phyloP scores from a whole-genome alignment of 2,329 filamentous ascomycete species.

The Aulographum hederae region DNA sequence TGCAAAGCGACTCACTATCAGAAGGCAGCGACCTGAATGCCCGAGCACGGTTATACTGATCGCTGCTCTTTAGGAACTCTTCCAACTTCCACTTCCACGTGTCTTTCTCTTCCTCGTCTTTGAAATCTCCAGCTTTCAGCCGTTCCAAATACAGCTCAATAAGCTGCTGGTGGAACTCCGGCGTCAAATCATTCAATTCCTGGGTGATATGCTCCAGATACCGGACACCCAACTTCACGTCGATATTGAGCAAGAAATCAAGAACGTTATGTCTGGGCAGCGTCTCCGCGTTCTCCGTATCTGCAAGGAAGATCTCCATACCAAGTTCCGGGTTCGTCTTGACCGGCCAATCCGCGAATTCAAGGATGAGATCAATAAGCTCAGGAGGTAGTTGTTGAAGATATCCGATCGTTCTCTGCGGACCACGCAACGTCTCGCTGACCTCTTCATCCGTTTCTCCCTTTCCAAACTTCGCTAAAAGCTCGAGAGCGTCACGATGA shows the following conservation, averaged over 20 bases:
- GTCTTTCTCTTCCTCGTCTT: slow-evolving; percentile 12
- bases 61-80: slow-evolving; percentile 55
- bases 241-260: slow-evolving; percentile 52
- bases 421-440: slow-evolving; percentile 49
- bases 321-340: slow-evolving; percentile 52
- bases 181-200: slow-evolving; percentile 68
- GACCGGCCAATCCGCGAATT: slow-evolving; percentile 82
- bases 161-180: slow-evolving; percentile 73
- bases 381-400: slow-evolving; percentile 77
- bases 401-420: slow-evolving; percentile 70
- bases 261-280: slow-evolving; percentile 62
- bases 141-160: slow-evolving; percentile 52
- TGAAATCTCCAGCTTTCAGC: slow-evolving; percentile 7
- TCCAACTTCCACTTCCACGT: slow-evolving; percentile 40
- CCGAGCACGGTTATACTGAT: slow-evolving; percentile 61
- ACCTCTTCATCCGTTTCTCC: slow-evolving; percentile 28
- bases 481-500: slow-evolving; percentile 67
- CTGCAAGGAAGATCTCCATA: slow-evolving; percentile 85
- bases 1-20: slow-evolving; percentile 43
- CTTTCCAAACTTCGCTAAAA: slow-evolving; percentile 65
- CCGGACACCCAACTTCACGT: slow-evolving; percentile 51
- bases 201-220: slow-evolving; percentile 86
- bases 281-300: slow-evolving; percentile 87
- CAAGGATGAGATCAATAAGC: slow-evolving; percentile 75
- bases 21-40: slow-evolving; percentile 63